phyloP scores from a whole-genome alignment of 805 yeast species.

The Candida verbasci region DNA sequence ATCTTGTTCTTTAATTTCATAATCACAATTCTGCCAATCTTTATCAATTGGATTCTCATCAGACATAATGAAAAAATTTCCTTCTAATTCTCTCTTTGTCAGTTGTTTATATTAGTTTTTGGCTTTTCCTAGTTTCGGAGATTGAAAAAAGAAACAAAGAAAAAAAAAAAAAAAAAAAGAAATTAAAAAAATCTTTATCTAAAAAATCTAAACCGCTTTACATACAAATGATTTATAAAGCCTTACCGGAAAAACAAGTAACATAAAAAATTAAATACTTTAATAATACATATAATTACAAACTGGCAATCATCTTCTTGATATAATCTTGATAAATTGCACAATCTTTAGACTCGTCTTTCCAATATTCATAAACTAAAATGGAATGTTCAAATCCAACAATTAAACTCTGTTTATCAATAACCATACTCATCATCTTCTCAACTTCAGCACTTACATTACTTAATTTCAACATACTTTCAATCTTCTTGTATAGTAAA shows the following conservation, averaged over 20 bases:
- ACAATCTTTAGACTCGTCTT: slow-evolving; percentile 30
- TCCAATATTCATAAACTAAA: slow-evolving; percentile 31
- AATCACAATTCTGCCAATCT: slow-evolving; percentile 25
- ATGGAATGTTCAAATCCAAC: slow-evolving; percentile 24
- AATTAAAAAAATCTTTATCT: background rate
- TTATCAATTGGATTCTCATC: slow-evolving; percentile 7
- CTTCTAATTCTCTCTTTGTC: no score
- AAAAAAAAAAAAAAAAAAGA: slow-evolving; percentile 5
- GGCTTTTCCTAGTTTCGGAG: slow-evolving; percentile 5
- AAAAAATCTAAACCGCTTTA: background rate
- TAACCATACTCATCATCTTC: slow-evolving; percentile 9
- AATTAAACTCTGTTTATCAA: slow-evolving; percentile 14
- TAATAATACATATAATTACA: no score
- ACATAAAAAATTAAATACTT: no score
- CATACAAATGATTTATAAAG: background rate
- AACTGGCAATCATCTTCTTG: slow-evolving; percentile 19
- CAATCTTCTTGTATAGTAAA: slow-evolving; percentile 25
- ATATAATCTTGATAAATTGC: slow-evolving; percentile 22
- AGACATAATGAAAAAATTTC: background rate
- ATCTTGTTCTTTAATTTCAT: slow-evolving; percentile 43
- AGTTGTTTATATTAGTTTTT: no score
- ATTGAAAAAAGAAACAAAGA: background rate
- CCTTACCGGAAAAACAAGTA: no score
- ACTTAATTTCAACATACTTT: slow-evolving; percentile 16
- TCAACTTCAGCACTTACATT: slow-evolving; percentile 13